Evolutionary conservation across 129 eudicot species (phyloP), one percentile per base, ranked within the genome.

Genomic region (Ambrosia trifida): DNA sequence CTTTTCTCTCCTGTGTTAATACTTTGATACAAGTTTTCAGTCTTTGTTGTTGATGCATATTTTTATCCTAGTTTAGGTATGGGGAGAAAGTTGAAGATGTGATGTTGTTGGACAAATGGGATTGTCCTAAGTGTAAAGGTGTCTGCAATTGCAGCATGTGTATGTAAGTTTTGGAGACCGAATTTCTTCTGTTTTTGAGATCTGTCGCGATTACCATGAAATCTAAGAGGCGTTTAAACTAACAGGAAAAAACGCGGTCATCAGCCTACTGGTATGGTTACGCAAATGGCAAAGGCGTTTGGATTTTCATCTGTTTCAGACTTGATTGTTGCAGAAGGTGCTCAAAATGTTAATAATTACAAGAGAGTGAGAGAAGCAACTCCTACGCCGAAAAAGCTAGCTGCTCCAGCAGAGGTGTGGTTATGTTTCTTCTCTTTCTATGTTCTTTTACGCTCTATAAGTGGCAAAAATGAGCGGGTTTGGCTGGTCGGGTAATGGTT

Each of bases 111-210:
- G 89, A 47, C 17, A 85, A 86, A 49, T 94, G 99, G 99, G 72
- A 41, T 14, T 94, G 99, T 81, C 99, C 99, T 28, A 90, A 49
- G 84, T 94, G 99, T 75, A 84, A 86, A 70, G 96, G 78, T 63
- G 83, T 79, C 5, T 95, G 99, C 84, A 95, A 95, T 65, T 95
- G 99, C 79, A 95, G 99, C 72, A n/a, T 68, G 14, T 95, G 99
- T 85, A 90, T 83, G 97, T 95, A 72, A 71, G 81, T 82, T 57
- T 51, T 10, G 18, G 28, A 35, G 40, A 35, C 33, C 19, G 3
- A 31, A 33, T 4, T 7, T 56, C 0, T 18, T 62, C 18, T 43
- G 11, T n/a, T 41, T 31, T 38, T 38, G 10, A n/a, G 36, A 18
- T 45, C 5, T 66, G 0, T 31, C 50, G 32, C 43, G 7, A 70